These are phyloP conservation scores for Ophiostoma sp. DNA, from an alignment of 2,329 filamentous ascomycete species.

Conservation along the genomic window DNA sequence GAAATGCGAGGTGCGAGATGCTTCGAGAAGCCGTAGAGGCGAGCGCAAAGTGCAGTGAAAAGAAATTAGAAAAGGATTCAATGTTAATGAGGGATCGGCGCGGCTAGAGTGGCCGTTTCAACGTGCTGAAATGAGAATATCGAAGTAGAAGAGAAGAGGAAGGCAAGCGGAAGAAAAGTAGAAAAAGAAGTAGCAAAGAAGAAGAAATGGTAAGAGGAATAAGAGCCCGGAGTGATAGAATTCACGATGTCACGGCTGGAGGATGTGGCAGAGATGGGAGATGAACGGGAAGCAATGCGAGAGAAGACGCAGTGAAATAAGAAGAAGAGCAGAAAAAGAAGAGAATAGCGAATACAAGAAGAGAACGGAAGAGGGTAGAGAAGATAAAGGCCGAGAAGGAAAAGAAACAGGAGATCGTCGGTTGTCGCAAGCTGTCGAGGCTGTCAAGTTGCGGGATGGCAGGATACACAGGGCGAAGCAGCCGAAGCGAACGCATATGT, in stretches of 20 bases:
- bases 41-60: slow-evolving; percentile 4
- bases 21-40: background rate
- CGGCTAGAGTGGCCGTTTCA: background rate
- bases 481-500: too few species aligned
- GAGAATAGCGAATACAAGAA: background rate
- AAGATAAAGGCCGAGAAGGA: background rate
- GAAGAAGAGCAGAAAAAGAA: background rate
- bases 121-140: slow-evolving; percentile 9
- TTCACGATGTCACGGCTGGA: slow-evolving; percentile 3
- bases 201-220: background rate
- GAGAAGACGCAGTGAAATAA: background rate
- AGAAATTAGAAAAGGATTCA: background rate
- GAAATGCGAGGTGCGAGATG: background rate
- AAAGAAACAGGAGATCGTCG: background rate
- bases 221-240: background rate
- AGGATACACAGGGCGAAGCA: background rate
- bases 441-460: background rate
- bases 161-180: background rate
- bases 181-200: background rate
- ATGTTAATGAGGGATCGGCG: slow-evolving; percentile 12
- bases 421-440: background rate
- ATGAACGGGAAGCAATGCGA: background rate
- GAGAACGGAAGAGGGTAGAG: background rate
- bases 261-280: background rate
- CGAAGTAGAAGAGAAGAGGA: background rate